Evolutionary conservation across 352 stramenopile genomes (phyloP), one percentile per base, ranked within the genome.

Genomic region (Pythium brassicae): DNA sequence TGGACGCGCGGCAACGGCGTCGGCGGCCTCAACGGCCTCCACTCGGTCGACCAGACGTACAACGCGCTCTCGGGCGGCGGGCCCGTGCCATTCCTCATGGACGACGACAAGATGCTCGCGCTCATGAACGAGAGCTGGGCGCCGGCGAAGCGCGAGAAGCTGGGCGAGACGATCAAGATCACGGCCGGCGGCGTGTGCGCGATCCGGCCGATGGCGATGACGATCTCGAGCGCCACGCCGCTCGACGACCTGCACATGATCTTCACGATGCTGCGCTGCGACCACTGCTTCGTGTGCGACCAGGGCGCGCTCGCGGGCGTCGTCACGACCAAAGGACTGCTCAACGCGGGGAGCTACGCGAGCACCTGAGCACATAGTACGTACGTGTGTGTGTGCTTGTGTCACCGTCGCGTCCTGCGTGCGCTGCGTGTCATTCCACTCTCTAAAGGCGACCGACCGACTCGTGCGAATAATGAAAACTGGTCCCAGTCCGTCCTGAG

Each of bases 231-330:
- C 37, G 80, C 70, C 44, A 96, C 85, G 26, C 69, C 85, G 25
- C 68, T 95, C 35, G 83, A 96, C 51, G 84, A 93, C 46, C 64
- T 96, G 6, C 87, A 96, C 69, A 90, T 96, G 72, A 91, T 96
- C 57, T 96, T 96, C 72, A 93, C 85, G 19, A 96, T 96, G 87
- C 68, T 96, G 37, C 83, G 86, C 0, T 95, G 83, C 57, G 81
- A 90, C 55, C 83, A 93, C 58, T 90, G 86, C 60, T 95, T 94
- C 50, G 83, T 96, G 35, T 95, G 85, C 37, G 81, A 92, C 55
- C 85, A 94, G 37, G 87, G 87, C 27, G 76, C 86, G 55, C 63
- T 96, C 25, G 66, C 81, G 51, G 87, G 87, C 17, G 85, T 96
- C 46, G 83, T 96, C 44, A 94, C 81, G 3, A 92, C 82, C 15